Evolutionary conservation across 148 eudicot genomes (phyloP).

Genomic region (Cornus controversa): DNA sequence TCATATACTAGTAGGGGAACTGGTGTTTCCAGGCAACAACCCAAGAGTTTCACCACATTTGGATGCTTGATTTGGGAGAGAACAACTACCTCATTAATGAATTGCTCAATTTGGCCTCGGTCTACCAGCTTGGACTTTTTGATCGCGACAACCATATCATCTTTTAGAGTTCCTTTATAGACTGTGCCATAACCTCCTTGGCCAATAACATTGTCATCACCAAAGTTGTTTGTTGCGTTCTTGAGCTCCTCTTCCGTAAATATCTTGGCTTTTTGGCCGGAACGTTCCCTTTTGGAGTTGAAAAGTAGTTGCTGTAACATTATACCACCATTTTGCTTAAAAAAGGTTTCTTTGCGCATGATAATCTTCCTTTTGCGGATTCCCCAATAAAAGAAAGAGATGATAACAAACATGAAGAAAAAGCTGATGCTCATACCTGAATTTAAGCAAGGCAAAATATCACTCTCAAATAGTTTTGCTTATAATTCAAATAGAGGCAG

Average conservation of each 20-base stretch:
- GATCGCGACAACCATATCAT: constrained; percentile 11
- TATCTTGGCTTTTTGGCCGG: background rate
- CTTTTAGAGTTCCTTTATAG: constrained; percentile 13
- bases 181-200: constrained; percentile 23
- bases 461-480: background rate
- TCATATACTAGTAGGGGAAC: constrained; percentile 32
- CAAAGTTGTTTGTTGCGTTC: constrained; percentile 25
- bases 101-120: constrained; percentile 23
- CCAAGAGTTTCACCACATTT: constrained; percentile 22
- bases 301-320: constrained; percentile 20
- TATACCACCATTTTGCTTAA: constrained; percentile 29
- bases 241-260: constrained; percentile 21
- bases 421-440: constrained; percentile 7
- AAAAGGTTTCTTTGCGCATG: constrained; percentile 15
- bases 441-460: background rate
- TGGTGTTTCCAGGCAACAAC: constrained; percentile 23
- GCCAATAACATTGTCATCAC: constrained; percentile 14
- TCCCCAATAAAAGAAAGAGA: background rate
- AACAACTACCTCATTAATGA: constrained; percentile 25
- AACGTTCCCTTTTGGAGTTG: background rate
- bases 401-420: background rate
- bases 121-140: constrained; percentile 24
- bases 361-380: background rate
- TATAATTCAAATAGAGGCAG: no score
- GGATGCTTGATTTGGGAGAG: constrained; percentile 23